Evolutionary conservation across 2,329 filamentous ascomycete genomes (phyloP).

Genomic region (Celoporthe dispersa): DNA sequence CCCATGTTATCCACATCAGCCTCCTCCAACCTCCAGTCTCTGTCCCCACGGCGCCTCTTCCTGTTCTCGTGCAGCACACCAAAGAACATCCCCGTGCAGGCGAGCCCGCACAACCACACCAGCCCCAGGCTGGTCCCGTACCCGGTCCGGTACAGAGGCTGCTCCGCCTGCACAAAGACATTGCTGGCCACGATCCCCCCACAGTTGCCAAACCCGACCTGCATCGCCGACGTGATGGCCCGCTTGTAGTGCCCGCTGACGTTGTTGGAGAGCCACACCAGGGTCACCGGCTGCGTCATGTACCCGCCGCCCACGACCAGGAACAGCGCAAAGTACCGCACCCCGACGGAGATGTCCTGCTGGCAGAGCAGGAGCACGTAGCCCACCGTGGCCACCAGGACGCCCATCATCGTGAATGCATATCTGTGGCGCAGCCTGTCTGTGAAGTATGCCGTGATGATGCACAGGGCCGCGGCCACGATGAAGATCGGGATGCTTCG

Average conservation of each 20-base stretch:
- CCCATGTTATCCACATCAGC: slow-evolving; percentile 42
- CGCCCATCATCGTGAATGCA: slow-evolving; percentile 56
- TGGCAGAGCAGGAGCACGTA: slow-evolving; percentile 60
- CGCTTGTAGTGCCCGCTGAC: slow-evolving; percentile 63
- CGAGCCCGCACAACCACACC: slow-evolving; percentile 48
- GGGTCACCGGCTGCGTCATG: slow-evolving; percentile 57
- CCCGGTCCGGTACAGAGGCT: slow-evolving; percentile 53
- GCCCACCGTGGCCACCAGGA: slow-evolving; percentile 54
- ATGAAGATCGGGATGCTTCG: slow-evolving; percentile 44
- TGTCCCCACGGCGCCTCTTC: slow-evolving; percentile 39
- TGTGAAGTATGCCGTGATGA: slow-evolving; percentile 47
- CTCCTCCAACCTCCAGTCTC: slow-evolving; percentile 37
- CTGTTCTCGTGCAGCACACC: slow-evolving; percentile 42
- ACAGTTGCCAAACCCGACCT: slow-evolving; percentile 55
- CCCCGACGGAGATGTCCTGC: slow-evolving; percentile 49
- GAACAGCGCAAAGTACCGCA: slow-evolving; percentile 59
- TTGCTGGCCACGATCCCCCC: slow-evolving; percentile 56
- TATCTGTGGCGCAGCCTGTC: slow-evolving; percentile 57
- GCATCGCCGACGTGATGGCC: slow-evolving; percentile 55
- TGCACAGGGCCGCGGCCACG: slow-evolving; percentile 38
- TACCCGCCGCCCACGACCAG: slow-evolving; percentile 58
- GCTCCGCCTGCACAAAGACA: slow-evolving; percentile 52
- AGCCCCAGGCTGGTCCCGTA: slow-evolving; percentile 53
- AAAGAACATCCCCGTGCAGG: slow-evolving; percentile 37
- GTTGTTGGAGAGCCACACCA: slow-evolving; percentile 63